These are phyloP conservation scores for Iris macrosiphon DNA, from an alignment of 106 monocot species.

Conservation along the genomic window DNA sequence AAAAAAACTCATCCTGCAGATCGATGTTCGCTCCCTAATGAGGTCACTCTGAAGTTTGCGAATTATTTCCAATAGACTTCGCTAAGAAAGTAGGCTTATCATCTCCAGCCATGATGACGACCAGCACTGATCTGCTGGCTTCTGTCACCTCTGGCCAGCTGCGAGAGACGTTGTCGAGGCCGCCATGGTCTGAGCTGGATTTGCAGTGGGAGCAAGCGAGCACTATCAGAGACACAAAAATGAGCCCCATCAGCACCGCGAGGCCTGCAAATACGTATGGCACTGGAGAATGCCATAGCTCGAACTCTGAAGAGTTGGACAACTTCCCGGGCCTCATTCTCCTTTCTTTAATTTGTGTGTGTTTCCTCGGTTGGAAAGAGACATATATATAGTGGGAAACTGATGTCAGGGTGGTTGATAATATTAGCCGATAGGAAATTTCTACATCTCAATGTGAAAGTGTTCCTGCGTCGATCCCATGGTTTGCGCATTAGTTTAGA, in stretches of 20 bases:
- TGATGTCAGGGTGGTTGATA: too few relatives aligned
- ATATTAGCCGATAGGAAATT: too few relatives aligned
- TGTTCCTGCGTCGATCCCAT: too few relatives aligned
- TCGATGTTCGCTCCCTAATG: too few relatives aligned
- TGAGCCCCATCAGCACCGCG: slow-evolving; percentile 27
- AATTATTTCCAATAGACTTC: slow-evolving; percentile 8
- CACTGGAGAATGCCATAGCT: slow-evolving; percentile 18
- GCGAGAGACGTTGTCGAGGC: background rate
- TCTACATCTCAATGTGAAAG: too few relatives aligned
- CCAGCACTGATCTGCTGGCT: slow-evolving; percentile 17
- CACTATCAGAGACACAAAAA: slow-evolving; percentile 26
- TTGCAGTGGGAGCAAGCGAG: slow-evolving; percentile 29
- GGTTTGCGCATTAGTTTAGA: too few relatives aligned
- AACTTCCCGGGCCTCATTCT: slow-evolving; percentile 14
- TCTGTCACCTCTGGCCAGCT: slow-evolving; percentile 24
- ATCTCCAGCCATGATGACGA: slow-evolving; percentile 64
- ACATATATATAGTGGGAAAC: too few relatives aligned
- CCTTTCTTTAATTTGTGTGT: too few relatives aligned
- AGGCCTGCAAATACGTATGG: slow-evolving; percentile 39
- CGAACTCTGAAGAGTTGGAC: slow-evolving; percentile 1
- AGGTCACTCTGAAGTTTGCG: too few relatives aligned
- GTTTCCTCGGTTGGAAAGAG: too few relatives aligned
- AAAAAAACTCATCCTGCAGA: too few relatives aligned
- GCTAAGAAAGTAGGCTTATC: slow-evolving; percentile 28
- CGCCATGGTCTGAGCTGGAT: background rate